Evolutionary conservation across 2,329 filamentous ascomycete species (phyloP).

Genomic region (Sordariomycetes sp.): DNA sequence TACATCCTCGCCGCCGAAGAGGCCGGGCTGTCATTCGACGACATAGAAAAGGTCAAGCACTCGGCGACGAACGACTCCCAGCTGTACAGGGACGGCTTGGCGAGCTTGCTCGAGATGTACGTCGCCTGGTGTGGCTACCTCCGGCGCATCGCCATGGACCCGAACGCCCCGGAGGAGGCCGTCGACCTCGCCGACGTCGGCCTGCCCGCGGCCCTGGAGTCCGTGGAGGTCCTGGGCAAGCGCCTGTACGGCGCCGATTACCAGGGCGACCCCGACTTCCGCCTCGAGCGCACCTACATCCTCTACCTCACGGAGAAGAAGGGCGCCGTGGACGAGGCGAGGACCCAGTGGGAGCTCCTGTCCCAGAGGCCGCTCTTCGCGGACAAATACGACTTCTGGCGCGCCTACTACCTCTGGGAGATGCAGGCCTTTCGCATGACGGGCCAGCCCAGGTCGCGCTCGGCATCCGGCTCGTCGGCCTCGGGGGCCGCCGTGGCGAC

Average conservation of each 20-base stretch:
- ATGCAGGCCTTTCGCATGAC: constrained; percentile 48
- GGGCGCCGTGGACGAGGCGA: constrained; percentile 64
- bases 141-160: constrained; percentile 70
- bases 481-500: not conserved
- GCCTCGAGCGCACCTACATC: constrained; percentile 83
- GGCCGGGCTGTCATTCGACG: constrained; percentile 62
- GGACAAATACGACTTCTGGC: constrained; percentile 87
- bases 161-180: constrained; percentile 67
- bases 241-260: constrained; percentile 63
- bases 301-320: constrained; percentile 84
- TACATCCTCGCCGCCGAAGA: constrained; percentile 79
- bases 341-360: constrained; percentile 66
- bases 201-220: constrained; percentile 74
- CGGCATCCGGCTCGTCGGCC: not conserved
- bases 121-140: constrained; percentile 92
- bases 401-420: constrained; percentile 86
- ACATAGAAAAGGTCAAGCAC: constrained; percentile 85
- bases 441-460: constrained; percentile 41
- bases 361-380: constrained; percentile 52
- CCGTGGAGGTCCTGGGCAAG: constrained; percentile 70
- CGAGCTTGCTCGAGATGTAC: constrained; percentile 83
- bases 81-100: constrained; percentile 75
- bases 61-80: constrained; percentile 78
- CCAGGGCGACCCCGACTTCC: constrained; percentile 78
- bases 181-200: constrained; percentile 85